Percentiles rank a stretch among this genome's conserved stretches.
Conservation (phyloP, 371 early-diverging fungal genomes). For the Mucor plumbeus region DNA sequence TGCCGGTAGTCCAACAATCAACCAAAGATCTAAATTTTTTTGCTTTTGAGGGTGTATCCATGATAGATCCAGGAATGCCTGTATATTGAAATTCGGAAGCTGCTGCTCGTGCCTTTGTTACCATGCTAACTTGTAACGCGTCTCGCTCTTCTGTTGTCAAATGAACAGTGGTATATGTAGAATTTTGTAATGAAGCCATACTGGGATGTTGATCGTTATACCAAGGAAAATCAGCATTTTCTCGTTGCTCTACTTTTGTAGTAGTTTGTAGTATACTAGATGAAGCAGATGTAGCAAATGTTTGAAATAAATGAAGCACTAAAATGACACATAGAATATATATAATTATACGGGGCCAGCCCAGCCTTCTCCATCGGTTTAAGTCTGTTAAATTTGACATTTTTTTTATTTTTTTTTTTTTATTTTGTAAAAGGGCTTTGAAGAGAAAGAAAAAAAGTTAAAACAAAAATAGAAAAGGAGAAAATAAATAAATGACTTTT, state of each 20-base stretch:
- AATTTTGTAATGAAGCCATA: neutral
- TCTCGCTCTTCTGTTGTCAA: conserved; percentile 20
- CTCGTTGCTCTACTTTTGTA: neutral
- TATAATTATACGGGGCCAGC: conserved; percentile 19
- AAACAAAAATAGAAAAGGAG: neutral
- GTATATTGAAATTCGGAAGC: conserved; percentile 8
- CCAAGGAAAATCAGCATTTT: conserved; percentile 19
- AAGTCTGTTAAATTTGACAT: conserved; percentile 18
- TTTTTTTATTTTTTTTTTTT: neutral
- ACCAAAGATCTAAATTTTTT: conserved; percentile 23
- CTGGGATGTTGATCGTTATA: conserved; percentile 16
- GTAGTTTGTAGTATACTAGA: neutral
- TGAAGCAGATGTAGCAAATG: conserved; percentile 6
- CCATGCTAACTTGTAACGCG: conserved; percentile 10
- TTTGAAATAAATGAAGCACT: conserved; percentile 11
- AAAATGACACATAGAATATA: conserved; percentile 15
- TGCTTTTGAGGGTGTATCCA: conserved; percentile 6
- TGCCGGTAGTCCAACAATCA: conserved; percentile 39
- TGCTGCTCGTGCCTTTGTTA: conserved; percentile 8
- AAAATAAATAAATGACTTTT: conserved; percentile 7
- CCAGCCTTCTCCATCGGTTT: conserved; percentile 19
- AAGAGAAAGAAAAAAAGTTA: neutral
- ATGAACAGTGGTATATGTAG: conserved; percentile 14
- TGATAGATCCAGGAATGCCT: conserved; percentile 29
- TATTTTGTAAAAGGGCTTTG: neutral